A percentile compares a stretch with the other conserved stretches of the same genome.
phyloP scores from a whole-genome alignment of 2,329 filamentous ascomycete genomes.

The Chaetothyriales sp. region DNA sequence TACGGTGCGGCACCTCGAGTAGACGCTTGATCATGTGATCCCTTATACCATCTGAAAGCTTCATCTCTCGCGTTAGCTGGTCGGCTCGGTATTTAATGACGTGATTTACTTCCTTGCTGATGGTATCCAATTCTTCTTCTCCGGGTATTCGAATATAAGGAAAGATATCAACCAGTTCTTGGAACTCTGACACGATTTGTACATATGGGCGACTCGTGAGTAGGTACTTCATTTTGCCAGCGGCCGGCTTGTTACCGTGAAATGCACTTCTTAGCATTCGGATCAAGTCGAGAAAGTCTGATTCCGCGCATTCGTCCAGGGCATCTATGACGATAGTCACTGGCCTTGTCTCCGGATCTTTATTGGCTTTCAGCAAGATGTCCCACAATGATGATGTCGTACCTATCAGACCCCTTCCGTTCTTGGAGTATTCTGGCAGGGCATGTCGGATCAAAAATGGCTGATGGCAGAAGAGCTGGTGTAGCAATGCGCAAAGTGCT shows the following conservation, averaged over 20 bases:
- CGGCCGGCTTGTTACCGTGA: neutral
- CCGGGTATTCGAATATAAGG: constrained; percentile 12
- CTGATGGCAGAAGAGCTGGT: constrained; percentile 24
- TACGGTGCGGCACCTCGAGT: constrained; percentile 18
- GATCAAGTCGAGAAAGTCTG: constrained; percentile 4
- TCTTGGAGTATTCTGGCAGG: constrained; percentile 4
- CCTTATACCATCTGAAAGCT: constrained; percentile 1
- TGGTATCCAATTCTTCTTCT: constrained; percentile 15
- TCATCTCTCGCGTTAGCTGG: constrained; percentile 4
- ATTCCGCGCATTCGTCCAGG: constrained; percentile 10
- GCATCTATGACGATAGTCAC: constrained; percentile 11
- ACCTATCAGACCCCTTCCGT: constrained; percentile 2
- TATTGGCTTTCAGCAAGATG: constrained; percentile 1
- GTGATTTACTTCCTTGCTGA: constrained; percentile 15
- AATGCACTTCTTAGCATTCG: constrained; percentile 1
- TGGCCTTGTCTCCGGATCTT: neutral
- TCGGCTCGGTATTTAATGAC: constrained; percentile 12
- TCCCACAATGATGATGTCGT: constrained; percentile 5
- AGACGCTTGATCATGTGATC: constrained; percentile 8
- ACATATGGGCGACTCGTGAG: constrained; percentile 23
- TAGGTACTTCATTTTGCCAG: constrained; percentile 15
- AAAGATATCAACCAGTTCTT: constrained; percentile 1
- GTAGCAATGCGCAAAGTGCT: constrained; percentile 26
- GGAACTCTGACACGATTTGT: constrained; percentile 16
- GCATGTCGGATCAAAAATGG: constrained; percentile 18